Base-by-base conservation (phyloP, 495 filamentous ascomycete genomes). In the Paragyromitra xinjiangensis region DNA sequence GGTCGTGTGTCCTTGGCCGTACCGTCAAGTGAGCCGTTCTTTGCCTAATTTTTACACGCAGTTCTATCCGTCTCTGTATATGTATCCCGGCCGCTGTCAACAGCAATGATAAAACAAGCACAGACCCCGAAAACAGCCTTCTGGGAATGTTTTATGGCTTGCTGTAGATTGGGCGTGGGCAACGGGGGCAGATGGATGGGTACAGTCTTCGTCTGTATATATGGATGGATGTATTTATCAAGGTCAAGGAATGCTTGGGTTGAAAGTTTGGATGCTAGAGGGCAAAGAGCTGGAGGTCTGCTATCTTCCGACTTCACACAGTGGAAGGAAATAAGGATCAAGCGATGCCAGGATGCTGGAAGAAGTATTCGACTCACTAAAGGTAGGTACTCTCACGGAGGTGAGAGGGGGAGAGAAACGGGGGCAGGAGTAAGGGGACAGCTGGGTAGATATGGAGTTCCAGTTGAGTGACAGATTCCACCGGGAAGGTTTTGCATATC, bases 401-500 rank as follows among this genome's bases (percentile, higher is more conserved):
- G 77, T 73, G 59, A 78, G 51, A 71, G 39, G n/a, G 55, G 9
- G 37, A 65, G 34, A 42, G 50, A 61, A 44, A 58, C 45, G 73
- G 59, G 63, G 73, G 44, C 51, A 71, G 56, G 73, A 71, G 64
- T 58, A 78, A 69, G 76, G 73, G 76, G 76, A 71, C 61, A 71
- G 39, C 65, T 71, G 44, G 73, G 66, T 78, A 78, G 77, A 78
- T 78, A 78, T 78, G 77, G 77, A 56, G 71, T 78, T 76, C 64
- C 75, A 78, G 71, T 59, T 70, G 65, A 78, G 73, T 78, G 77
- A 78, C 65, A 77, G 64, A 78, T 70, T 78, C 76, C 76, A 65
- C 73, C 59, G 65, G 77, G 74, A 78, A 51, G 64, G 58, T 78
- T 64, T 71, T 64, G 40, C 73, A 71, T 78, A 75, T 59, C 72